Evolutionary conservation across 352 stramenopile species (phyloP), one percentile per base, ranked within the genome.

Genomic region (Globisporangium megalacanthum): DNA sequence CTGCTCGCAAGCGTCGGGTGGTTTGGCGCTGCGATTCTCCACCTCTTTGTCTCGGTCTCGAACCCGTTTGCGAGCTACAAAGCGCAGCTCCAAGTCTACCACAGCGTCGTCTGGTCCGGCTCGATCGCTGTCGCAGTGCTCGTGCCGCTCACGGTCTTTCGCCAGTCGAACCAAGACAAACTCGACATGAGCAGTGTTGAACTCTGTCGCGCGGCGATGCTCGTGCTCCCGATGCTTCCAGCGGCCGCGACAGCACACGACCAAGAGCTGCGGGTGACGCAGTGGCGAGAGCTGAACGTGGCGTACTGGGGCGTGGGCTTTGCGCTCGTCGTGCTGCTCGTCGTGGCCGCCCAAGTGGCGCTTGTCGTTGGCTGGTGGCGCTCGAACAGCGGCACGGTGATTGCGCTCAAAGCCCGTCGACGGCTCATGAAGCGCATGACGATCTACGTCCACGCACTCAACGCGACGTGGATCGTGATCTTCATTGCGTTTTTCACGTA

Each of bases 41-140:
- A 90, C 55, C 54, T 90, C 5, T 90, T 86, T 46, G 80, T 88
- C 19, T 87, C 80, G 4, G 62, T 90, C 1, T 86, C 80, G 31
- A 90, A 90, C 52, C 80, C 80, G 22, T 90, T 90, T 52, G 75
- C 77, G 5, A 86, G 78, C 64, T 87, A 88, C 70, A 85, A 85
- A 50, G 58, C 62, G 11, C 78, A 88, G 51, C 49, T 88, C 17
- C 64, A 75, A 45, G 54, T 74, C 10, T 90, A 84, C 31, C 80
- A 90, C 52, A 15, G 72, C 17, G 52, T 74, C 0, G 76, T 88
- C 5, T 90, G 80, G 80, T 61, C 54, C 0, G 41, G 70, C 5
- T 84, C 80, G 10, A 54, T 80, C 6, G 19, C 75, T n/a, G 50
- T 82, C 14, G 69, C 75, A 10, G 51, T 82, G 4, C 57, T 68